Evolutionary conservation across 169 alveolate species (phyloP).

Genomic region (Plasmodium malariae): DNA sequence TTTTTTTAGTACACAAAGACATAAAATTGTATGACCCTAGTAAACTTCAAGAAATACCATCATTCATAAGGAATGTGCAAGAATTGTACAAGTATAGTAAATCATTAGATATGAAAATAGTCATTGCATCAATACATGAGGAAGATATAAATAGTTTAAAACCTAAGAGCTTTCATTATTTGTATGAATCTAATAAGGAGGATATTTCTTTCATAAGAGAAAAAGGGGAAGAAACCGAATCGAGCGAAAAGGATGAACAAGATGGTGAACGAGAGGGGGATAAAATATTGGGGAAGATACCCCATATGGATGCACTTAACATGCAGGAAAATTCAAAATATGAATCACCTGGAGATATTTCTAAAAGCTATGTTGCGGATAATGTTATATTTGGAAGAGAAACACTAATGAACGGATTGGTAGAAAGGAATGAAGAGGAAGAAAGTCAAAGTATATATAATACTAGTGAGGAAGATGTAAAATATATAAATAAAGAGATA

Average conservation of each 20-base stretch:
- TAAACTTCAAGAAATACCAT: constrained; percentile 30
- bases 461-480: constrained; percentile 4
- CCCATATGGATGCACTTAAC: neutral
- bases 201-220: neutral
- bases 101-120: constrained; percentile 24
- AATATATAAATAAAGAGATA: constrained; percentile 21
- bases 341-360: too few relatives aligned
- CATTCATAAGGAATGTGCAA: constrained; percentile 17
- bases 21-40: constrained; percentile 11
- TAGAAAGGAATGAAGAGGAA: too few relatives aligned
- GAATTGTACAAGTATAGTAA: constrained; percentile 56
- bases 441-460: too few relatives aligned
- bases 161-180: constrained; percentile 41
- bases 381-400: too few relatives aligned
- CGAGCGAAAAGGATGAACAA: neutral
- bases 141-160: constrained; percentile 11
- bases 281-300: neutral
- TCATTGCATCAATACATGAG: constrained; percentile 41
- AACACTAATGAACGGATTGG: too few relatives aligned
- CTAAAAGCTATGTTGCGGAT: too few relatives aligned
- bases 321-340: too few relatives aligned
- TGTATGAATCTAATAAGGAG: constrained; percentile 28
- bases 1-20: constrained; percentile 24
- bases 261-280: neutral
- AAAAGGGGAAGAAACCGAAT: neutral